Evolutionary conservation across 1,284 basidiomycete species (phyloP).

Genomic region (Pseudozyma thailandica): DNA sequence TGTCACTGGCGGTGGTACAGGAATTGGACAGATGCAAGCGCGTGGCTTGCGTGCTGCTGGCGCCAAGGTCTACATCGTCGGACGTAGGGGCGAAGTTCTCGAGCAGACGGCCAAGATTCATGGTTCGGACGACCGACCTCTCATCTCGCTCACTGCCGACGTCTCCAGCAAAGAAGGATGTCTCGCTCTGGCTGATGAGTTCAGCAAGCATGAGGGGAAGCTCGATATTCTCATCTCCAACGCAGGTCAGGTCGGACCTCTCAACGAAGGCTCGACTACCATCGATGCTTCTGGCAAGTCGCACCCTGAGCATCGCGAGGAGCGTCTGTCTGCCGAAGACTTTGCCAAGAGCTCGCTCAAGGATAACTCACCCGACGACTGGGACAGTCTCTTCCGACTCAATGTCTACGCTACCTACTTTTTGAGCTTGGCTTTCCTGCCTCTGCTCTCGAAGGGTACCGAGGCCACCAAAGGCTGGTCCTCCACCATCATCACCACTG

Average conservation of each 20-base stretch:
- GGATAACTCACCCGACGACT: conserved; percentile 53
- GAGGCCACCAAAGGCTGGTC: conserved; percentile 39
- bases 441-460: conserved; percentile 43
- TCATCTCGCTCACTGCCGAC: conserved; percentile 41
- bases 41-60: conserved; percentile 79
- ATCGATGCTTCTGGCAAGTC: conserved; percentile 32
- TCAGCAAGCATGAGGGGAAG: conserved; percentile 43
- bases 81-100: conserved; percentile 39
- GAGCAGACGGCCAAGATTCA: conserved; percentile 46
- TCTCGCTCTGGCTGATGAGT: conserved; percentile 33
- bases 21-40: conserved; percentile 79
- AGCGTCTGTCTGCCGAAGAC: conserved; percentile 34
- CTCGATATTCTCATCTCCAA: conserved; percentile 53
- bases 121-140: conserved; percentile 32
- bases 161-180: conserved; percentile 47
- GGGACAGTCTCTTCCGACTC: conserved; percentile 53
- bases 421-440: conserved; percentile 49
- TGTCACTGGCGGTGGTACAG: conserved; percentile 82
- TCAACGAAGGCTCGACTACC: conserved; percentile 51
- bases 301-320: conserved; percentile 47
- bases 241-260: conserved; percentile 49
- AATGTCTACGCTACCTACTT: conserved; percentile 53
- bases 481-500: conserved; percentile 42
- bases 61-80: conserved; percentile 78
- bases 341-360: conserved; percentile 48